Base-by-base conservation (phyloP, 768 basidiomycete genomes). In the Clitopilus hobsonii region DNA sequence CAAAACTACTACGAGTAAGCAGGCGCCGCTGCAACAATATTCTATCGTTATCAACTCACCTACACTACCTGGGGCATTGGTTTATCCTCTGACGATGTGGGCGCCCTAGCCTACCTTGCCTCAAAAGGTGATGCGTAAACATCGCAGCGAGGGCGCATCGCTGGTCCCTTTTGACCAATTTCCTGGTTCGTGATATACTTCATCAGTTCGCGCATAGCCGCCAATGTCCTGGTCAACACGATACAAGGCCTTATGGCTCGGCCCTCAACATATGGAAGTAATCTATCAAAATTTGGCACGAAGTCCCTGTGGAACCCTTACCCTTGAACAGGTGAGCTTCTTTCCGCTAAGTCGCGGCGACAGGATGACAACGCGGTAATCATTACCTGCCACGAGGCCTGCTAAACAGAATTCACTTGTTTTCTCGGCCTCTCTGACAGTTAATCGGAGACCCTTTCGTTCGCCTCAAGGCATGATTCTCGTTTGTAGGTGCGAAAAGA, bases 401-500 rank as follows among this genome's bases (percentile, higher is more conserved):
- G 27, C 49, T 51, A 51, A 32, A 32, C 26, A 18, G 45, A 51
- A 25, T 52, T 27, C n/a, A 29, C 49, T 49, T 49, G 41, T 55
- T 55, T 55, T 55, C 28, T 52, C 47, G n/a, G n/a, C n/a, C n/a
- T 24, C 61, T 54, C 48, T 60, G 50, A 25, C 53, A 54, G 57
- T 53, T 45, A 52, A 47, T 48, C 20, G 41, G 7, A 38, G 47
- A 51, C 27, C 52, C 51, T 50, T 41, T 48, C 41, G 16, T 45
- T 55, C 55, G 60, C 61, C 61, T 63, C 59, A 58, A 60, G 59
- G 62, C 61, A 29, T 55, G 57, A 54, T 53, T 56, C 56, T 62
- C n/a, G n/a, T n/a, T n/a, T 48, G 32, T 54, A 25, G 30, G 51
- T 52, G 54, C 56, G 38, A 56, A 53, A 55, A 50, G 41, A 28